A percentile compares a stretch with the other conserved stretches of the same genome.
Evolutionary conservation across 2,329 filamentous ascomycete genomes (phyloP).

Genomic region (Paracoccidioides brasiliensis): DNA sequence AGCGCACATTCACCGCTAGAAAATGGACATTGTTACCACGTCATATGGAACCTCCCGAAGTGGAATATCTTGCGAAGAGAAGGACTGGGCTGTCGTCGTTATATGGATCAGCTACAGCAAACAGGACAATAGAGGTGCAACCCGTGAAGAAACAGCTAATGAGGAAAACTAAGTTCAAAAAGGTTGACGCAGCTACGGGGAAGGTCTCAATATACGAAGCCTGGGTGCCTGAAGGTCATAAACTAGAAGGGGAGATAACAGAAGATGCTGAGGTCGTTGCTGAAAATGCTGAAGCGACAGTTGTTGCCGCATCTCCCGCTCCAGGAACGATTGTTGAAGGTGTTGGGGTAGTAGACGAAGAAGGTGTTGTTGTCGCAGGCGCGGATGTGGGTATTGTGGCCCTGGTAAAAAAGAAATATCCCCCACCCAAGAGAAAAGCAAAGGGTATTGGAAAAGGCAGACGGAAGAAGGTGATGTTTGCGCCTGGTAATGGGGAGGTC

Average conservation of each 20-base stretch:
- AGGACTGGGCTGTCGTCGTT: conserved; percentile 45
- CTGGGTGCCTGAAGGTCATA: conserved; percentile 64
- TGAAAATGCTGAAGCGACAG: conserved; percentile 25
- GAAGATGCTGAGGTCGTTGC: conserved; percentile 37
- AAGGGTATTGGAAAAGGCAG: conserved; percentile 67
- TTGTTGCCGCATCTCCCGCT: conserved; percentile 33
- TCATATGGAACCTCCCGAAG: conserved; percentile 45
- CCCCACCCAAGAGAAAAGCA: conserved; percentile 66
- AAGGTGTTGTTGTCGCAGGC: conserved; percentile 45
- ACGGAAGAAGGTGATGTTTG: conserved; percentile 57
- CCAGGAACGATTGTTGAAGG: conserved; percentile 48
- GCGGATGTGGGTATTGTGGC: conserved; percentile 31
- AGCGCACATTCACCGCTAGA: conserved; percentile 41
- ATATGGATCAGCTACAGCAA: conserved; percentile 29
- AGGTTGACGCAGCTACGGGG: conserved; percentile 59
- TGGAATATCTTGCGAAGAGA: conserved; percentile 50
- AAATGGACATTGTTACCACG: conserved; percentile 47
- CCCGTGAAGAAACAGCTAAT: conserved; percentile 41
- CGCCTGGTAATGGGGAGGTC: conserved; percentile 30
- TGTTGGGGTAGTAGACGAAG: conserved; percentile 46
- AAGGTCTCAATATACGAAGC: conserved; percentile 77
- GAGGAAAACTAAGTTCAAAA: conserved; percentile 67
- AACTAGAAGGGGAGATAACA: conserved; percentile 69
- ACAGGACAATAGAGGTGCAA: conserved; percentile 13
- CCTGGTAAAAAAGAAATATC: conserved; percentile 44